Percentiles rank a stretch among this genome's conserved stretches.
Evolutionary conservation across 352 stramenopile genomes (phyloP).

Genomic region (Pythium sukuiense): DNA sequence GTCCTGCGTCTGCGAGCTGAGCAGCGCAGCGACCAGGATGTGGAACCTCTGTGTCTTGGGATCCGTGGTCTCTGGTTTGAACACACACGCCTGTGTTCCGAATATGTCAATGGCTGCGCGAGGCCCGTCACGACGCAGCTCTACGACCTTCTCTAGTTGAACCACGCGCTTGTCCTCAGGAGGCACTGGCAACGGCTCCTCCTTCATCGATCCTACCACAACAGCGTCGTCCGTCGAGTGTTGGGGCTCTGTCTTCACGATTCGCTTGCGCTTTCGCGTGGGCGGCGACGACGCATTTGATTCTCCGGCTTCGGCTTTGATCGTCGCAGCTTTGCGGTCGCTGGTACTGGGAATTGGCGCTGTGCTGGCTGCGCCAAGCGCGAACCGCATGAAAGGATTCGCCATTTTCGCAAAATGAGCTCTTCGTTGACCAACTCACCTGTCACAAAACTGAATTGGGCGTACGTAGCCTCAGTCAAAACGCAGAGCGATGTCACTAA

Average conservation of each 20-base stretch:
- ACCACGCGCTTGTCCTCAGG: slow-evolving; percentile 30
- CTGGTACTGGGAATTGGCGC: background rate
- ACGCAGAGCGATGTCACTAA: background rate
- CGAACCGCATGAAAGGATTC: slow-evolving; percentile 73
- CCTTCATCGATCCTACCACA: background rate
- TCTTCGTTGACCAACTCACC: slow-evolving; percentile 1
- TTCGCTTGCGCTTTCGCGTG: slow-evolving; percentile 16
- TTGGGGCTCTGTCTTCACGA: slow-evolving; percentile 6
- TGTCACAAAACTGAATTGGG: slow-evolving; percentile 18
- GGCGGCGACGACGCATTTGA: background rate
- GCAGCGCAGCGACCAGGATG: slow-evolving; percentile 55
- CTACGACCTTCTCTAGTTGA: slow-evolving; percentile 42
- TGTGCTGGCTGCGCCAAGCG: slow-evolving; percentile 30
- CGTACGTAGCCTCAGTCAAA: background rate
- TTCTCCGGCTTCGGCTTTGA: background rate
- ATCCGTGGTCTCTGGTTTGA: background rate
- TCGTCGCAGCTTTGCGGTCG: background rate
- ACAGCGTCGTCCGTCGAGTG: background rate
- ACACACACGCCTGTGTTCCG: slow-evolving; percentile 67
- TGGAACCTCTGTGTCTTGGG: slow-evolving; percentile 47
- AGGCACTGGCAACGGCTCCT: background rate
- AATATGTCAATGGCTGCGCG: slow-evolving; percentile 61
- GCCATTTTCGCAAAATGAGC: slow-evolving; percentile 4
- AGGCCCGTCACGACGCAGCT: slow-evolving; percentile 33
- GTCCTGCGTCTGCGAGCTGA: slow-evolving; percentile 80